phyloP scores from a whole-genome alignment of 371 early-diverging fungal genomes.

The Rhizopus delemar region DNA sequence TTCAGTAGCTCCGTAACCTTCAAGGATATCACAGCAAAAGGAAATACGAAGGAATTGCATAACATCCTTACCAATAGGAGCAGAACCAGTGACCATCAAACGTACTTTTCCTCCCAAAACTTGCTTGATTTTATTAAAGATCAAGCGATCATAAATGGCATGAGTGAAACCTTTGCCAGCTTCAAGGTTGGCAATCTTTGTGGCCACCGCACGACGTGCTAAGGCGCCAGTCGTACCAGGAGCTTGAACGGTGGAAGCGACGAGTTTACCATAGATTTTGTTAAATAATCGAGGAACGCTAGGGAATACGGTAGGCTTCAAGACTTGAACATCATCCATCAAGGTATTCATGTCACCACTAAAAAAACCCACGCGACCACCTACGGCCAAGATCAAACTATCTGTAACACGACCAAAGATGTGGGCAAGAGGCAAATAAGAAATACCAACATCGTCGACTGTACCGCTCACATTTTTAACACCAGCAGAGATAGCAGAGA shows the following conservation, averaged over 20 bases:
- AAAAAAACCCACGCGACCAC: constrained; percentile 80
- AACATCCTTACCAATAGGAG: constrained; percentile 88
- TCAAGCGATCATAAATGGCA: constrained; percentile 83
- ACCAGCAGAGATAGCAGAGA: constrained; percentile 36
- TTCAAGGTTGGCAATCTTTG: constrained; percentile 63
- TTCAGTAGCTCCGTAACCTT: constrained; percentile 95
- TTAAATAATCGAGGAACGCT: constrained; percentile 93
- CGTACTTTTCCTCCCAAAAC: constrained; percentile 90
- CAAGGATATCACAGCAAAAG: constrained; percentile 65
- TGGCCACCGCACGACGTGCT: constrained; percentile 56
- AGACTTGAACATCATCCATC: constrained; percentile 80
- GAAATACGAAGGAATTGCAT: constrained; percentile 87
- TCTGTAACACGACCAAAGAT: constrained; percentile 80
- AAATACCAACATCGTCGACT: constrained; percentile 47
- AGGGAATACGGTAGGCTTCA: constrained; percentile 83
- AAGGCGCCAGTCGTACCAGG: constrained; percentile 64
- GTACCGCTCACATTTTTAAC: constrained; percentile 24
- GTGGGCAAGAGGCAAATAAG: constrained; percentile 92
- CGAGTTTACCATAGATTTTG: constrained; percentile 84
- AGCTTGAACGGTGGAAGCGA: constrained; percentile 70
- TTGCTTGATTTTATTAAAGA: constrained; percentile 83
- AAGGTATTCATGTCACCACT: constrained; percentile 79
- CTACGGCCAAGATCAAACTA: constrained; percentile 25
- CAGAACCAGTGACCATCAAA: constrained; percentile 81
- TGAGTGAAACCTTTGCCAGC: constrained; percentile 67